A percentile compares a stretch with the other conserved stretches of the same genome.
Evolutionary conservation across 1,284 basidiomycete genomes (phyloP).

Genomic region (Pseudozyma sp.): DNA sequence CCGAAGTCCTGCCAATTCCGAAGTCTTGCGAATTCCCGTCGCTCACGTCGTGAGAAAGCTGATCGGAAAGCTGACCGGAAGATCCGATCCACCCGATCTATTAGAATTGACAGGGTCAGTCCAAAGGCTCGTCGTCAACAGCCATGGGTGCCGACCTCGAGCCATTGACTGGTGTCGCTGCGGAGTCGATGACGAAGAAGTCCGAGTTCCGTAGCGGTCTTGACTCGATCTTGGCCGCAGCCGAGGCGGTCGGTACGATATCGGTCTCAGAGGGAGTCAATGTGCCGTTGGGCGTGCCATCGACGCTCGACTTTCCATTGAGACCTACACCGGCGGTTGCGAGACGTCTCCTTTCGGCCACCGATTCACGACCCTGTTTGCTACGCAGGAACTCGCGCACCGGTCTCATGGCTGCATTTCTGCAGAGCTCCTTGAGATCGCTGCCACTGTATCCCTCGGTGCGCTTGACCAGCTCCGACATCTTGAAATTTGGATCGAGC

Average conservation of each 20-base stretch:
- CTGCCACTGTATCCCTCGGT: slow-evolving; percentile 88
- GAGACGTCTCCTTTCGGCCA: slow-evolving; percentile 36
- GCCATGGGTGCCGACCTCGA: slow-evolving; percentile 40
- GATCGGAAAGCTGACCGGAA: neutral
- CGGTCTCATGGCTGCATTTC: slow-evolving; percentile 73
- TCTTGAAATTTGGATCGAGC: slow-evolving; percentile 76
- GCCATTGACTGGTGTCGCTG: slow-evolving; percentile 45
- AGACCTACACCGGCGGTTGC: slow-evolving; percentile 25
- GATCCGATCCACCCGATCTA: neutral
- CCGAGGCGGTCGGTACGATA: slow-evolving; percentile 15
- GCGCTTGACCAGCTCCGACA: slow-evolving; percentile 77
- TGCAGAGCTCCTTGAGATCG: slow-evolving; percentile 93
- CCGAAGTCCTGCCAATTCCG: too few relatives aligned
- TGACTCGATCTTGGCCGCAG: slow-evolving; percentile 47
- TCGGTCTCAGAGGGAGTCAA: slow-evolving; percentile 34
- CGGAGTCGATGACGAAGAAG: slow-evolving; percentile 62
- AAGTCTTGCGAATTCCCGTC: too few relatives aligned
- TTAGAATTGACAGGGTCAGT: slow-evolving; percentile 16
- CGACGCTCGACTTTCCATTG: slow-evolving; percentile 23
- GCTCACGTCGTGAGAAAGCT: too few relatives aligned
- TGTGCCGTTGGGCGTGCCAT: slow-evolving; percentile 33
- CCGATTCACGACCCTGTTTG: slow-evolving; percentile 53
- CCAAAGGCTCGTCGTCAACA: slow-evolving; percentile 55
- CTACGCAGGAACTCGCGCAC: slow-evolving; percentile 67
- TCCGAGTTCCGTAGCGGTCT: slow-evolving; percentile 63